Base-by-base conservation (phyloP, 495 filamentous ascomycete species). In the Letharia columbiana region DNA sequence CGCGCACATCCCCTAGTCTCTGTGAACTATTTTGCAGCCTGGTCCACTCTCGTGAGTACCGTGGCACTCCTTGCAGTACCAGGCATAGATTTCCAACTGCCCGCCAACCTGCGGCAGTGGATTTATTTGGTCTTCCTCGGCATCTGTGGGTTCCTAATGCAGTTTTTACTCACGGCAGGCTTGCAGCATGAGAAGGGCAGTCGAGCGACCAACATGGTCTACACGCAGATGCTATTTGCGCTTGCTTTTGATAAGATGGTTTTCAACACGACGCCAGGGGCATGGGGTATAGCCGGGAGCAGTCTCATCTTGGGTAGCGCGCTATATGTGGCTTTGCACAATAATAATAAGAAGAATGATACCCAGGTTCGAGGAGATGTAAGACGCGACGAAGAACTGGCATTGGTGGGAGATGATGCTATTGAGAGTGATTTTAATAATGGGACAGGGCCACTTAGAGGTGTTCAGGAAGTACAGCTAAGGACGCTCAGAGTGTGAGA, bases 211-310 rank as follows among this genome's bases (percentile, higher is more conserved):
- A 91, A 88, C 31, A 96, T 96, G 91, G 79, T 91, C 6, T 98
- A 96, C 72, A 91, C 86, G 56, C 89, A 95, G 74, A 93, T 98
- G 89, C 73, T 98, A 45, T 96, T 96, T 73, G 92, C 93, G 15
- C 78, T 96, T 20, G 83, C 83, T 18, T 92, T 91, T 71, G 93
- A 98, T 73, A 84, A 86, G 65, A 77, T 88, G 60, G 77, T 97
- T 17, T 97, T 88, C 80, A 88, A 89, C 1, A 84, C 82, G 35
- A 84, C 80, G 18, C 87, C 94, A 60, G 84, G 84, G 23, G 71
- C 79, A 42, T 75, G 86, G 68, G 91, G 88, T 63, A 81, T 92
- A 65, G 73, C 82, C 1, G 93, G 93, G 11, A 91, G 89, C 47
- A 86, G 79, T 40, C 71, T 96, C 67, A 96, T 98, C 67, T 73